Evolutionary conservation across 306 rosid genomes (phyloP).

Genomic region (Cicer arietinum): DNA sequence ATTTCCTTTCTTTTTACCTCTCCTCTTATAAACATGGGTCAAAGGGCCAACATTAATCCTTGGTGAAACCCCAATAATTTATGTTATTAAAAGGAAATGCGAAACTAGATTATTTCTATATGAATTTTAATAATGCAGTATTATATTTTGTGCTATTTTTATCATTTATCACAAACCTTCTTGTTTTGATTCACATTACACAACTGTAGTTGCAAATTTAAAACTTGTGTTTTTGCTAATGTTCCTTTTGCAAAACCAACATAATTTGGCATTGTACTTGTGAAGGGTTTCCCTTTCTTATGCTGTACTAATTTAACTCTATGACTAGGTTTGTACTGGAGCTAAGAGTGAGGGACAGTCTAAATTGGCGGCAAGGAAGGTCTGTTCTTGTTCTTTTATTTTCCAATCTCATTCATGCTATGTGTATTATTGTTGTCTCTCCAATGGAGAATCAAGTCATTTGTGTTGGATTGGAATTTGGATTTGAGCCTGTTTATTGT

Average conservation of each 20-base stretch:
- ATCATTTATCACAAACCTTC: neutral
- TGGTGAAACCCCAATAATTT: no score
- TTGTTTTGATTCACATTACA: neutral
- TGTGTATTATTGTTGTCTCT: slow-evolving; percentile 30
- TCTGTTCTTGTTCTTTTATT: slow-evolving; percentile 30
- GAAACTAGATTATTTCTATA: no score
- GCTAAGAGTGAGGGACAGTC: slow-evolving; percentile 95
- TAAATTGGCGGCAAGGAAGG: slow-evolving; percentile 96
- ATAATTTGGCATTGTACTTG: neutral
- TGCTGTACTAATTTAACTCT: slow-evolving; percentile 35
- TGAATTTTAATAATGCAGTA: neutral
- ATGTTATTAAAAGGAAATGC: no score
- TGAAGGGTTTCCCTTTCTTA: neutral
- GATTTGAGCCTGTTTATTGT: slow-evolving; percentile 17
- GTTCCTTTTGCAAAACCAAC: neutral
- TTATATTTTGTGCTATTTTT: neutral
- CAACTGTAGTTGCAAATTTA: neutral
- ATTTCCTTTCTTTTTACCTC: neutral
- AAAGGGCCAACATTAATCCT: neutral
- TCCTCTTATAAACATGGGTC: neutral
- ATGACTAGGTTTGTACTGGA: slow-evolving; percentile 88
- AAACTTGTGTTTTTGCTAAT: neutral
- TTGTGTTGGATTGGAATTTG: slow-evolving; percentile 32
- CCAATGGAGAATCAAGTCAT: neutral
- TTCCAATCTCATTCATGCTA: neutral